A percentile compares a stretch with the other conserved stretches of the same genome.
Conservation (phyloP, 2,329 filamentous ascomycete genomes). For the Fusarium brevicatenulatum region DNA sequence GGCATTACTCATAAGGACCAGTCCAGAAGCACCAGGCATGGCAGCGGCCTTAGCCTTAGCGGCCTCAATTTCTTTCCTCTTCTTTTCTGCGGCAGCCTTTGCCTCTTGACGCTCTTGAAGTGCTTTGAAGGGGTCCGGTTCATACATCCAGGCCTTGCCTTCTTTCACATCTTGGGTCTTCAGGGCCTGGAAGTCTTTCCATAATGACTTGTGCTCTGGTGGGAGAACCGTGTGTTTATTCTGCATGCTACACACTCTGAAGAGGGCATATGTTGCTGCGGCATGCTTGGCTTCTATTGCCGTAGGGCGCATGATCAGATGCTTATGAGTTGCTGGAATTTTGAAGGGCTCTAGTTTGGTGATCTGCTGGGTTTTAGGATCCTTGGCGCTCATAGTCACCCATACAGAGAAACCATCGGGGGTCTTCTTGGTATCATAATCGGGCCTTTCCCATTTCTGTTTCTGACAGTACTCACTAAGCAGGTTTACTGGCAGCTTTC, state of each 20-base stretch:
- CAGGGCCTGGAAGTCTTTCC: constrained; percentile 88
- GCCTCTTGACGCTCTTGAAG: constrained; percentile 82
- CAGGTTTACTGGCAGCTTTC: constrained; percentile 93
- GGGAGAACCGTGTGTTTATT: constrained; percentile 96
- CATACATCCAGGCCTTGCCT: constrained; percentile 88
- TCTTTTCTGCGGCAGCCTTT: constrained; percentile 80
- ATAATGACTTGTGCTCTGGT: constrained; percentile 86
- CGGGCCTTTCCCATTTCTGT: constrained; percentile 93
- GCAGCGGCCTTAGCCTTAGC: constrained; percentile 74
- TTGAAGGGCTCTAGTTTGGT: constrained; percentile 83
- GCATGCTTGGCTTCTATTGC: constrained; percentile 93
- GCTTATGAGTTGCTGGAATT: constrained; percentile 78
- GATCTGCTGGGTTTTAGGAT: constrained; percentile 84
- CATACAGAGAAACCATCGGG: constrained; percentile 80
- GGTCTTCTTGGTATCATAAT: constrained; percentile 84
- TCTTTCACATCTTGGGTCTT: constrained; percentile 84
- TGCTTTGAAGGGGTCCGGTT: constrained; percentile 90
- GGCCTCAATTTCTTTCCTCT: constrained; percentile 75
- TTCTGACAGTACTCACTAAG: constrained; percentile 95
- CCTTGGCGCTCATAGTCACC: constrained; percentile 79
- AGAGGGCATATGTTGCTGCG: constrained; percentile 90
- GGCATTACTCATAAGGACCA: constrained; percentile 61
- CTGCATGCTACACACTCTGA: constrained; percentile 92
- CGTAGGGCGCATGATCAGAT: constrained; percentile 79
- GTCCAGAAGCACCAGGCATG: constrained; percentile 67